Evolutionary conservation across 495 filamentous ascomycete genomes (phyloP), one percentile per base, ranked within the genome.

Genomic region (Hypomontagnella monticulosa): DNA sequence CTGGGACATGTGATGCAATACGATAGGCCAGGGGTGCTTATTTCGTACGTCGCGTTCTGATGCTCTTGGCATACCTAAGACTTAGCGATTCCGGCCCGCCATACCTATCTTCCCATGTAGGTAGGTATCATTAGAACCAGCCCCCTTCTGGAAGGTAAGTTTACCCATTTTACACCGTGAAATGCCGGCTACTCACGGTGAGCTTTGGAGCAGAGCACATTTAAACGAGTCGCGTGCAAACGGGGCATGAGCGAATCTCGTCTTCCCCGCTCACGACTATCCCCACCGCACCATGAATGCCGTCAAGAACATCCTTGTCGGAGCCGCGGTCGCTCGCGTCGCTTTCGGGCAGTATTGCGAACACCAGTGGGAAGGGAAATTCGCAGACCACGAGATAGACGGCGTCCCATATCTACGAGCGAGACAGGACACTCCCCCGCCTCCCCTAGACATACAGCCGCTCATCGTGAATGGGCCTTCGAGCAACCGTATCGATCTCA

Each of bases 391-490:
- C 15, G 37, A 55, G 27, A 47, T 61, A 7, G 61, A 58, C 33
- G 57, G 64, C 23, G 52, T 61, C 12, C 58, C 64, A 19, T 58
- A 68, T 40, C 20, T 62, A 0, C 65, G 56, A 15, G 56, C 30
- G 15, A 69, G 50, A 23, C 57, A 62, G 11, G 10, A 65, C 51
- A 52, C 59, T 33, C 47, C 57, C 19, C 60, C 68, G 38, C 68
- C 69, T 12, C 61, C 66, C 20, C 66, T 71, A 11, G 69, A 71
- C 6, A 71, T 71, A 23, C 61, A 53, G 18, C 69, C 69, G 30
- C 69, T 71, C 52, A 71, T 71, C 33, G 63, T 69, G 10, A 71
- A 64, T 40, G 69, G 69, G 5, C 69, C 69, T 4, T 66, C 65
- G 32, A 59, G 47, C 20, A 71, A 71, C 30, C 69, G 69, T n/a